Evolutionary conservation across 202 grass and related monocot species (phyloP).

Genomic region (Panicum hallii): DNA sequence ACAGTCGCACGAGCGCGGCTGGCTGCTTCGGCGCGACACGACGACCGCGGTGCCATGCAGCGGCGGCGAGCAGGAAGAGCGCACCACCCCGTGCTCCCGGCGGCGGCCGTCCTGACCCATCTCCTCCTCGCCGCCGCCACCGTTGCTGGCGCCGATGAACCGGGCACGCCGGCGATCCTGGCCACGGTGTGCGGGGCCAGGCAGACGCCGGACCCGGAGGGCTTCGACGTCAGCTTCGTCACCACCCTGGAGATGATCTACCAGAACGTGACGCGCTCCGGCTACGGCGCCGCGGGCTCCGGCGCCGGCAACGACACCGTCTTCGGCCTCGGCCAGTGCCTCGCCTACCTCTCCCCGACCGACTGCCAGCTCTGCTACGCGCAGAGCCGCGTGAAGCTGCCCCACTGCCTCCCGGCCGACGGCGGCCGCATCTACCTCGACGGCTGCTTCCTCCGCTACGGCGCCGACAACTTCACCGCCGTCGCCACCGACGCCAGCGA

Average conservation of each 20-base stretch:
- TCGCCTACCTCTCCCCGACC: constrained; percentile 62
- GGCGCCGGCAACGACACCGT: constrained; percentile 40
- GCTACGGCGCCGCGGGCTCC: constrained; percentile 58
- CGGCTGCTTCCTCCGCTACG: constrained; percentile 87
- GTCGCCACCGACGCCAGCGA: constrained; percentile 51
- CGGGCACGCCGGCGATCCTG: constrained; percentile 47
- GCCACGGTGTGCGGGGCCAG: constrained; percentile 46
- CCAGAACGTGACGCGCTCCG: constrained; percentile 62
- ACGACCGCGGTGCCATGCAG: constrained; percentile 3
- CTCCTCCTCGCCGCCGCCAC: not conserved
- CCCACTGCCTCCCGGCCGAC: constrained; percentile 66
- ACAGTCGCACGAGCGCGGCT: not conserved
- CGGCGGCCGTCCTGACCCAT: not conserved
- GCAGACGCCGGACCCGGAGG: constrained; percentile 32
- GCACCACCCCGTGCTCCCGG: not conserved
- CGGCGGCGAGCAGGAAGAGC: not conserved
- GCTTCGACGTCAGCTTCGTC: constrained; percentile 79
- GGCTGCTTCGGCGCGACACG: not conserved
- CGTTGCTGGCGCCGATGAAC: not conserved
- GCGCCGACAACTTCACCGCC: constrained; percentile 48
- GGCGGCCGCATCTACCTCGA: constrained; percentile 69
- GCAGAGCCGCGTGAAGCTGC: constrained; percentile 74
- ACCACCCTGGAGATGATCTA: constrained; percentile 65
- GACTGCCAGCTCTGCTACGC: constrained; percentile 84
- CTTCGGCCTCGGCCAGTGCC: constrained; percentile 71